phyloP scores from a whole-genome alignment of 345 rosid genomes.

The Stellera chamaejasme region DNA sequence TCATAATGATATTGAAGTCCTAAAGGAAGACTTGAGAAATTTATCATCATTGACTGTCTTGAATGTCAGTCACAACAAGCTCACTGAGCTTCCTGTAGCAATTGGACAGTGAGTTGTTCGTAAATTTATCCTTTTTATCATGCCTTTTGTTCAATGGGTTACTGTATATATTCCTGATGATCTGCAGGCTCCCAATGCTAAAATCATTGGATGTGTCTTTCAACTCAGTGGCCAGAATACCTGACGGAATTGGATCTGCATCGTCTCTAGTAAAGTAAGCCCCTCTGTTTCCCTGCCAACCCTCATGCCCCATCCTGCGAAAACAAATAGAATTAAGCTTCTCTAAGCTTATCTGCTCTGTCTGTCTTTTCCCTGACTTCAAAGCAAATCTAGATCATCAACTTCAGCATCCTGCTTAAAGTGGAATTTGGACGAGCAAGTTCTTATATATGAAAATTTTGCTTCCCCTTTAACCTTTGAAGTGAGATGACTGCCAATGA shows the following conservation, averaged over 20 bases:
- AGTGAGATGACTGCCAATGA: no score
- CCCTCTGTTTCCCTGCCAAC: slow-evolving; percentile 6
- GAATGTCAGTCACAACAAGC: slow-evolving; percentile 78
- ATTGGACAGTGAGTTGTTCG: slow-evolving; percentile 67
- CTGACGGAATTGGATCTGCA: slow-evolving; percentile 81
- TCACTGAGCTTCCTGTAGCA: slow-evolving; percentile 61
- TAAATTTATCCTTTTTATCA: not conserved
- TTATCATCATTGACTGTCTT: slow-evolving; percentile 55
- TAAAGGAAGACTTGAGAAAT: slow-evolving; percentile 70
- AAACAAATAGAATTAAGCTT: no score
- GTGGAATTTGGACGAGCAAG: no score
- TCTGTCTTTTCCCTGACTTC: no score
- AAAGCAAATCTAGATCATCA: no score
- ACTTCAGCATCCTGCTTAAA: no score
- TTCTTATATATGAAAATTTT: no score
- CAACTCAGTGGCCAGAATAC: slow-evolving; percentile 47
- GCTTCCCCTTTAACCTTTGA: no score
- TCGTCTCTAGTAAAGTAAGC: slow-evolving; percentile 82
- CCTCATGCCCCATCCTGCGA: no score
- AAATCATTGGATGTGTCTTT: slow-evolving; percentile 80
- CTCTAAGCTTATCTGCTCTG: no score
- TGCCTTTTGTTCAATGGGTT: not conserved
- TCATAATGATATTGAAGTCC: slow-evolving; percentile 66
- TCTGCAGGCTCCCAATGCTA: slow-evolving; percentile 65
- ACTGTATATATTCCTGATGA: not conserved